Conservation (phyloP, 2,329 filamentous ascomycete genomes). For the Penicillium sp. region DNA sequence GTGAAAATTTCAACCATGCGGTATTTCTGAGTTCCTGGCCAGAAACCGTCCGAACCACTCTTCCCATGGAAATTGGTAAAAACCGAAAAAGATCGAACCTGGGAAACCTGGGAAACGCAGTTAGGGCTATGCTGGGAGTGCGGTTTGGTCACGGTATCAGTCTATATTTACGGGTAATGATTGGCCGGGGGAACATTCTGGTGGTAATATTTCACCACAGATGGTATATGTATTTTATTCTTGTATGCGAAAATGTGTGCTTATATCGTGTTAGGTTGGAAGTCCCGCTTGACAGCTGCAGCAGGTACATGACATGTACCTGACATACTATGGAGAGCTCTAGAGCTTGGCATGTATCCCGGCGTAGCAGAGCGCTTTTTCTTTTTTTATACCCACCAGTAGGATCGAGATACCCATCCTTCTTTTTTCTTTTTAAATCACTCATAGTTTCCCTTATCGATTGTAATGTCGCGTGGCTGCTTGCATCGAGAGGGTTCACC, state of each 20-base stretch:
- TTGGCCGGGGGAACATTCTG: constrained; percentile 1
- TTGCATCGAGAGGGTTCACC: constrained; percentile 1
- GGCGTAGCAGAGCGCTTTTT: background rate
- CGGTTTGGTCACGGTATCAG: constrained; percentile 13
- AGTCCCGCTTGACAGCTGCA: background rate
- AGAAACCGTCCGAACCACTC: background rate
- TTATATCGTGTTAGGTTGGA: background rate
- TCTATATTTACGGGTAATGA: background rate
- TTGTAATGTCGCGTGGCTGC: constrained; percentile 3
- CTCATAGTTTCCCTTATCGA: constrained; percentile 1
- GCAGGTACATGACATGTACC: constrained; percentile 7
- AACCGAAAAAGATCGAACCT: background rate
- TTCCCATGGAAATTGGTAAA: background rate
- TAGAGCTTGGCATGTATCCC: constrained; percentile 1
- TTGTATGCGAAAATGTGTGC: background rate
- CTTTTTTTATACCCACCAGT: background rate
- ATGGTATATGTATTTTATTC: constrained; percentile 6
- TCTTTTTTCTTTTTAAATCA: constrained; percentile 2
- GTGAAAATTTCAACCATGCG: constrained; percentile 9
- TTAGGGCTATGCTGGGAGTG: constrained; percentile 13
- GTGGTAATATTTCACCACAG: constrained; percentile 11
- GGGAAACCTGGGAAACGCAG: background rate
- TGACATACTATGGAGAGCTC: constrained; percentile 4
- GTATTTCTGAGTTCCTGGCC: constrained; percentile 13
- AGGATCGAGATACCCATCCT: background rate